Percentiles rank a stretch among this genome's conserved stretches.
phyloP scores from a whole-genome alignment of 2,329 filamentous ascomycete genomes.

The Lojkania enalia region DNA sequence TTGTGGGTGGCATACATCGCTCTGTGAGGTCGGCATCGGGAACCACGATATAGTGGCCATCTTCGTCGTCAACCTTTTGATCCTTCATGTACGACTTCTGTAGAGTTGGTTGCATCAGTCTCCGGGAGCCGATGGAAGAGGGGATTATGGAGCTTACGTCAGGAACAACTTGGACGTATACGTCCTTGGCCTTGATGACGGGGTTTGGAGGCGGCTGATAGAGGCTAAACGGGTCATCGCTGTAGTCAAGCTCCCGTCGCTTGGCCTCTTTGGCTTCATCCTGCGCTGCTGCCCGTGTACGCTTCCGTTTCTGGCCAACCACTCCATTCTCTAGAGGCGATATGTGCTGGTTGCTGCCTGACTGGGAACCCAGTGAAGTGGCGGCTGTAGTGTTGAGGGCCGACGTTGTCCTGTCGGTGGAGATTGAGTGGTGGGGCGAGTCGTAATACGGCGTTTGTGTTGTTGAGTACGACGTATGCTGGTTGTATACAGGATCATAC shows the following conservation, averaged over 20 bases:
- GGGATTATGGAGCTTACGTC: constrained; percentile 55
- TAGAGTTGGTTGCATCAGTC: constrained; percentile 17
- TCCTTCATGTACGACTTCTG: constrained; percentile 55
- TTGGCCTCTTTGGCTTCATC: constrained; percentile 71
- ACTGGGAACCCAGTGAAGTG: constrained; percentile 76
- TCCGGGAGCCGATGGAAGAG: constrained; percentile 16
- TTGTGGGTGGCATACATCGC: constrained; percentile 67
- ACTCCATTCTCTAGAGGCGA: constrained; percentile 62
- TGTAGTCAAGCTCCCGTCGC: constrained; percentile 69
- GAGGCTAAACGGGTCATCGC: constrained; percentile 71
- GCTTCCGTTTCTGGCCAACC: constrained; percentile 87
- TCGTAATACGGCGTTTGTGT: constrained; percentile 72
- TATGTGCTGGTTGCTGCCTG: constrained; percentile 64
- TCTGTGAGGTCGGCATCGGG: constrained; percentile 85
- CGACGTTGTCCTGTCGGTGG: constrained; percentile 82
- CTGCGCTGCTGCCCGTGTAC: constrained; percentile 78
- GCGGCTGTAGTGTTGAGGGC: constrained; percentile 82
- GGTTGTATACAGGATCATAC: constrained; percentile 74
- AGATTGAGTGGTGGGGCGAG: constrained; percentile 70
- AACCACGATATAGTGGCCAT: constrained; percentile 94
- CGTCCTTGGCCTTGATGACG: constrained; percentile 79
- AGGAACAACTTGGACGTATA: constrained; percentile 60
- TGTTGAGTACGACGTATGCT: constrained; percentile 70
- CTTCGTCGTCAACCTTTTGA: constrained; percentile 89
- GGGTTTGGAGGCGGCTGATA: constrained; percentile 89